Evolutionary conservation across 805 yeast species (phyloP).

Genomic region (Cyberlindnera mississippiensis): DNA sequence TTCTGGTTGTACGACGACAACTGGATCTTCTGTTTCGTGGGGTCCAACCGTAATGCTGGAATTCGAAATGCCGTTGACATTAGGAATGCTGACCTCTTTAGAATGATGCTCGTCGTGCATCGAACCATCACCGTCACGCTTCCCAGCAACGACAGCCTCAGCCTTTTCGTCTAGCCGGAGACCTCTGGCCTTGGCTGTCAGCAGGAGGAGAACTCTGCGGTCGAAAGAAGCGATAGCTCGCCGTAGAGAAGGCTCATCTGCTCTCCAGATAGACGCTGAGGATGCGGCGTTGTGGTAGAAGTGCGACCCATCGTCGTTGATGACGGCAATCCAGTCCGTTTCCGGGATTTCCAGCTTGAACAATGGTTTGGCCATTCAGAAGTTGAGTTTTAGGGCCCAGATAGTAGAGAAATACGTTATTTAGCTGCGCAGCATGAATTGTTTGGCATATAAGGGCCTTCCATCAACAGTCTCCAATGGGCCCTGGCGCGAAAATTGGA

Average conservation of each 20-base stretch:
- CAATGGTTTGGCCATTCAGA: neutral
- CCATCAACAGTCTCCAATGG: too few species aligned
- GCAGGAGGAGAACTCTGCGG: slow-evolving; percentile 25
- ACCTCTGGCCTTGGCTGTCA: slow-evolving; percentile 38
- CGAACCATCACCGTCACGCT: too few species aligned
- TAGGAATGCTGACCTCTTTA: too few species aligned
- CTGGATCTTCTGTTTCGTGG: neutral
- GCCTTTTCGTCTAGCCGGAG: slow-evolving; percentile 20
- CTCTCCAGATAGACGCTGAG: slow-evolving; percentile 33
- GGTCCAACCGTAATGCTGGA: neutral
- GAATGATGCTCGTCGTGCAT: too few species aligned
- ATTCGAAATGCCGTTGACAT: neutral
- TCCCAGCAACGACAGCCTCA: neutral
- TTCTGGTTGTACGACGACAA: too few species aligned
- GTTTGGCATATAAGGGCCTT: too few species aligned
- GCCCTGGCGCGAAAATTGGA: slow-evolving; percentile 1
- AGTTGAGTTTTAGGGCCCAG: neutral
- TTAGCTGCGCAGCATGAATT: too few species aligned
- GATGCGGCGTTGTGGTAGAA: slow-evolving; percentile 35
- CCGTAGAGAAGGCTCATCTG: slow-evolving; percentile 31
- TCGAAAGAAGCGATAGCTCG: slow-evolving; percentile 28
- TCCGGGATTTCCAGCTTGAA: slow-evolving; percentile 9
- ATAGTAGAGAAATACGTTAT: too few species aligned
- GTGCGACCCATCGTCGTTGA: slow-evolving; percentile 39
- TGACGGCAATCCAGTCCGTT: slow-evolving; percentile 38